Evolutionary conservation across 257 asterid genomes (phyloP).

Genomic region (Cinchona pubescens): DNA sequence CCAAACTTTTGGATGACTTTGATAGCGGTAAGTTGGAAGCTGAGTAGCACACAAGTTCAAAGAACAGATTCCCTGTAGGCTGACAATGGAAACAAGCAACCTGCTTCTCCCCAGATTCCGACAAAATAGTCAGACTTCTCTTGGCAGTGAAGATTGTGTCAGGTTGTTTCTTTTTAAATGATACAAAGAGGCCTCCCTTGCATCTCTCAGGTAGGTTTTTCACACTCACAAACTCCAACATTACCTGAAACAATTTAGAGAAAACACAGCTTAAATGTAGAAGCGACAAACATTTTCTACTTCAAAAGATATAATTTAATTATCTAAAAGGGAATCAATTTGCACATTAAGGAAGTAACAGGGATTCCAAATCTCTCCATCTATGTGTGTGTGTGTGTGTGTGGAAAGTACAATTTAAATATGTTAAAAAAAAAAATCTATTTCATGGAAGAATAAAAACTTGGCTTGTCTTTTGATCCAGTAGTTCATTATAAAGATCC

Average conservation of each 20-base stretch:
- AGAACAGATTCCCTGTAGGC: conserved; percentile 59
- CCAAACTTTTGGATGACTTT: conserved; percentile 52
- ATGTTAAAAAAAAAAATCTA: too few species aligned
- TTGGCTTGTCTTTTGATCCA: too few species aligned
- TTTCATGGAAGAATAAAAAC: too few species aligned
- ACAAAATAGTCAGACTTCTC: conserved; percentile 70
- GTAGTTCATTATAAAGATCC: too few species aligned
- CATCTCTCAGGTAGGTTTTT: conserved; percentile 66
- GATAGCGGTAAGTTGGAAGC: conserved; percentile 36
- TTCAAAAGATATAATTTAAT: not conserved
- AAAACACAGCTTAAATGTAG: conserved; percentile 6
- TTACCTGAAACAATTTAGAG: conserved; percentile 50
- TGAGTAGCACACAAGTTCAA: conserved; percentile 55
- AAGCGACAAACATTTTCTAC: not conserved
- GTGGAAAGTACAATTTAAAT: too few species aligned
- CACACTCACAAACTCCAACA: conserved; percentile 84
- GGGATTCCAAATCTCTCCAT: too few species aligned
- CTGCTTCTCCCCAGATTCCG: conserved; percentile 74
- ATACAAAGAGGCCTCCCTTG: conserved; percentile 56
- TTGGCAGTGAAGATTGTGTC: conserved; percentile 71
- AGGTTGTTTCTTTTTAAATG: conserved; percentile 73
- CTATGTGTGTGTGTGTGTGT: too few species aligned
- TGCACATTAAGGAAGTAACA: not conserved
- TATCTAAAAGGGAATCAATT: not conserved
- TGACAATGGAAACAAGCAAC: conserved; percentile 88